Evolutionary conservation across 768 basidiomycete genomes (phyloP), one percentile per base, ranked within the genome.

Genomic region (Kwoniella botswanensis): DNA sequence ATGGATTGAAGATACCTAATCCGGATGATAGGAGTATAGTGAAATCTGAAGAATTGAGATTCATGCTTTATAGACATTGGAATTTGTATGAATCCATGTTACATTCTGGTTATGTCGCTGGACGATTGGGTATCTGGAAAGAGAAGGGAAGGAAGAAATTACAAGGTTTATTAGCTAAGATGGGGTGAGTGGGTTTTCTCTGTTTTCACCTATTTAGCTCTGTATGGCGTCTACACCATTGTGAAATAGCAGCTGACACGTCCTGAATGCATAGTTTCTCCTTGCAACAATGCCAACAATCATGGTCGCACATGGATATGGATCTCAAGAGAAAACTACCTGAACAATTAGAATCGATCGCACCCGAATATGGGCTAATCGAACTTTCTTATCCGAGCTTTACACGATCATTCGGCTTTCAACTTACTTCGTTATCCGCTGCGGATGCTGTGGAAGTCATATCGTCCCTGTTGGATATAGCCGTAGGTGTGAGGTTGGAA

Each of bases 51-150:
- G 97, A 99, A 83, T 86, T 98, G 65, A 88, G 97, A 26, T 98
- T 99, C 83, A 94, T 91, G 85, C 87, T 98, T 65, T 94, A 95
- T 81, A 88, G 96, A 67, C 97, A 98, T 85, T 99, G 97, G 97
- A 98, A 92, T 41, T 85, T 99, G 57, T 98, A 98, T 80, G 97
- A 99, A 79, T 90, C 95, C 12, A 98, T 99, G 97, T 90, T 91
- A 77, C 96, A 99, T 83, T 97, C 94, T 3, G 92, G 92, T 68
- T 99, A 98, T 78, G 91, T 99, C 18, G 95, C 94, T 7, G 91
- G 92, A 62, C 94, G 93, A 83, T 87, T 99, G 70, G 94, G 94
- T 3, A 93, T 96, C 66, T 98, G 97, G 97, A 94, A 92, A 79
- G 96, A 98, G 82, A 88, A 90, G 65, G 97, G 97, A 22, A 87